Evolutionary conservation across 2,329 filamentous ascomycete genomes (phyloP), one percentile per base, ranked within the genome.

Genomic region (Plenodomus tracheiphilus): DNA sequence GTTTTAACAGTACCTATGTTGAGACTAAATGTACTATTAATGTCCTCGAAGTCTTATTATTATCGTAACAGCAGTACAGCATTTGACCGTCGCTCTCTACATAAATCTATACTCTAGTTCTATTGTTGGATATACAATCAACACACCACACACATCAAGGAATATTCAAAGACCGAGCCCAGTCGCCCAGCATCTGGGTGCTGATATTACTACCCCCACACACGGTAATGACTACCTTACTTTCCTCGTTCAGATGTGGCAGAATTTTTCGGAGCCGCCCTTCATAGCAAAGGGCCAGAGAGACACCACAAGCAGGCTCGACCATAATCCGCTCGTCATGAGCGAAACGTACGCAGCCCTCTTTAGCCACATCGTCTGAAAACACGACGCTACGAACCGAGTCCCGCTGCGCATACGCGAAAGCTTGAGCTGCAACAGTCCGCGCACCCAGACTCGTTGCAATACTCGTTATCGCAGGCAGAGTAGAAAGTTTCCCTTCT

Each of bases 231-330:
- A 96, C 90, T 5, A 96, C 81, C 54, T 87, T 89, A 68, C 83
- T 87, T 36, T 80, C 77, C 38, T 85, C 82, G 0, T 89, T 73
- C 40, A 64, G 19, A 21, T 42, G 34, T n/a, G 58, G 56, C 16
- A 83, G 45, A 7, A 61, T 70, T 59, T 78, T 75, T 63, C 83
- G 79, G 64, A 94, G 65, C 36, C 80, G 72, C 0, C 81, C 83
- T 22, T 80, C 81, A 62, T 89, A 90, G 46, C 79, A 83, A 6
- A 82, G 68, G 1, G 86, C 88, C 15, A 95, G 70, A 39, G 84
- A 86, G 2, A 92, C 90, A 1, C 91, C 91, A 69, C 92, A 96
- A 0, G 90, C 84, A 35, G 85, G 78, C 75, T 97, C 92, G 2
- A 96, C 89, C 41, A 96, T 75, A 40, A 91, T 75, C 28, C 87